Evolutionary conservation across 2,329 filamentous ascomycete species (phyloP), one percentile per base, ranked within the genome.

Genomic region (Furcasterigmium sp.): DNA sequence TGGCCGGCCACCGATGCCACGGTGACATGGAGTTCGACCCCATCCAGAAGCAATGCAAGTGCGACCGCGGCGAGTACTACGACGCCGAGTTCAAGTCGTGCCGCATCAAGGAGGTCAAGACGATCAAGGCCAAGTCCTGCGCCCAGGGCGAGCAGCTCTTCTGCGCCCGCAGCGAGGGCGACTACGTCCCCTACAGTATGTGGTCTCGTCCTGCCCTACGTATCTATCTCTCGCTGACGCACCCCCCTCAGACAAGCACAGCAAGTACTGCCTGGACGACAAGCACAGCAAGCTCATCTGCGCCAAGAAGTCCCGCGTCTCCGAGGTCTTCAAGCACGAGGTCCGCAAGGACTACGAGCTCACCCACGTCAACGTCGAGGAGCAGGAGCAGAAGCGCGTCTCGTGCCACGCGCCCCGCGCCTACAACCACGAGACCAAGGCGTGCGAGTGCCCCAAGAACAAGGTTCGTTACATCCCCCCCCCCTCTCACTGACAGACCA

Each of bases 91-190:
- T 19, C 30, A n/a, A 26, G 29, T 20, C 14, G 7, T 41, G 39
- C 30, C 39, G 29, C 39, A n/a, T 15, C 39, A 28, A 35, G 29
- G 39, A 41, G 39, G 39, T 35, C 39, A 41, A 41, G 39, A 21
- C n/a, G 29, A 26, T 35, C 39, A 26, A 36, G 29, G 8, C 17
- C 39, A 35, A 26, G n/a, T 35, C 26, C 28, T 41, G 39, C 30
- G 8, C 6, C 30, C 29, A 9, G 19, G 30, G 21, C 30, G 39
- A 41, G 29, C 17, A 36, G 20, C 39, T 35, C 10, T 41, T 25
- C 39, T 41, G 39, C 30, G 39, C 21, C 20, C 39, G 39, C 15
- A 15, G 18, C 20, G 30, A 41, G 30, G 20, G 30, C 30, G 19
- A 21, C n/a, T 41, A 28, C 39, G 29, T 41, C 39, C 13, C 32